Evolutionary conservation across 1,284 basidiomycete genomes (phyloP).

Genomic region (Fomitopsis palustris): DNA sequence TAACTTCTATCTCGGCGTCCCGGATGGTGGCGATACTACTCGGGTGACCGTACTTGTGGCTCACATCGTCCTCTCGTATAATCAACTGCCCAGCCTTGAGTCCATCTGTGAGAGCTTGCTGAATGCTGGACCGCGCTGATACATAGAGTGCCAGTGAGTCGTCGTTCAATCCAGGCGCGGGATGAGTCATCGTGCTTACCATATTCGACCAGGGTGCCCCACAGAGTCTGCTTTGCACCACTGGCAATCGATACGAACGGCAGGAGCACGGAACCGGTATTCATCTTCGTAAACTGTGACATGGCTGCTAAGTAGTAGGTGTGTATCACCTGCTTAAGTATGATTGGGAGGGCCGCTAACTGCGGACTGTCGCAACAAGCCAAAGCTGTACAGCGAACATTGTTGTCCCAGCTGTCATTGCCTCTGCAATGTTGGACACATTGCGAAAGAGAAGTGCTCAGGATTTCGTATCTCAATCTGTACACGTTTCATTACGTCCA

Average conservation of each 20-base stretch:
- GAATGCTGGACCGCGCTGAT: neutral
- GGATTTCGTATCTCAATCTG: too few relatives aligned
- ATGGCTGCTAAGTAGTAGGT: neutral
- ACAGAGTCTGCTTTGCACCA: neutral
- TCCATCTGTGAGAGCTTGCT: neutral
- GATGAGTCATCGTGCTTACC: neutral
- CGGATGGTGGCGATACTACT: neutral
- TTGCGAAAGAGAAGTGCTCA: too few relatives aligned
- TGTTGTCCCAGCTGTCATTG: too few relatives aligned
- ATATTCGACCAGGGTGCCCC: neutral
- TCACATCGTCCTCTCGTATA: neutral
- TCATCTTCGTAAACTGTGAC: neutral
- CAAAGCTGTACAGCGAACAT: too few relatives aligned
- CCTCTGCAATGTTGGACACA: too few relatives aligned
- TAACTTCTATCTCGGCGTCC: neutral
- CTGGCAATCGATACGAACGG: neutral
- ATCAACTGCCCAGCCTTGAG: neutral
- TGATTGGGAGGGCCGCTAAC: neutral
- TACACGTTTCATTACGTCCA: too few relatives aligned
- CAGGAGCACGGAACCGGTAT: neutral
- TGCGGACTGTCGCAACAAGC: too few relatives aligned
- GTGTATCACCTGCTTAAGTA: neutral
- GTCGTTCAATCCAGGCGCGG: neutral
- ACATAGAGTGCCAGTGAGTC: neutral
- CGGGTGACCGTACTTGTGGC: neutral